Evolutionary conservation across 306 rosid species (phyloP), one percentile per base, ranked within the genome.

Genomic region (Prinsepia uniflora): DNA sequence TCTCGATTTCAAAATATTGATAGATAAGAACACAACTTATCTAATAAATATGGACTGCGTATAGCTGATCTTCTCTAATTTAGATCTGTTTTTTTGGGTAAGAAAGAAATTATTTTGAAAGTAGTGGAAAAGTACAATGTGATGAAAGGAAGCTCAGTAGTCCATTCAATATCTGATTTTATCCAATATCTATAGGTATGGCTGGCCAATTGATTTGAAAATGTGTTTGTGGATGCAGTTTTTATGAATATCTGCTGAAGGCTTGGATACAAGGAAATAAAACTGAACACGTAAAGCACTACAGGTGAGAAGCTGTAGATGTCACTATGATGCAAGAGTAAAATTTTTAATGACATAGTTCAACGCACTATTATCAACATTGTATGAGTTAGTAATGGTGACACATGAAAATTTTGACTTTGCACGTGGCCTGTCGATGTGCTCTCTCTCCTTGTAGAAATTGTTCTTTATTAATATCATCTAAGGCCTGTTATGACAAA

Each of bases 251-350:
- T 79, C 76, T 87, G 63, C 92, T 87, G 76, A 82, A 87, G 86
- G 92, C 84, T 55, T 87, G 89, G 92, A 78, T 84, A 76, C 89
- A 75, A 68, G 92, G 92, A 70, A 87, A 87, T 79, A 84, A 78
- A 69, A 87, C 92, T 45, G 92, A 84, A 80, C 79, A 13, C 1
- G 89, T 84, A 41, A 57, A 71, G 40, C 69, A 54, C 77, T 87
- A 87, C 74, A 81, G 87, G 89, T 87, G 72, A 74, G 77, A 71
- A 80, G 58, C 81, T 76, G 65, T 48, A 30, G 18, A 61, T 50
- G 17, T 47, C 52, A 10, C 55, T 53, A 18, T 53, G 48, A 52
- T 50, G 52, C 7, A 30, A 12, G 7, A 11, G 22, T 45, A 46
- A 13, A 42, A 46, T 45, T 48, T 14, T 7, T 2, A 45, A 45